phyloP scores from a whole-genome alignment of 257 asterid genomes.

The Capsicum rhomboideum region DNA sequence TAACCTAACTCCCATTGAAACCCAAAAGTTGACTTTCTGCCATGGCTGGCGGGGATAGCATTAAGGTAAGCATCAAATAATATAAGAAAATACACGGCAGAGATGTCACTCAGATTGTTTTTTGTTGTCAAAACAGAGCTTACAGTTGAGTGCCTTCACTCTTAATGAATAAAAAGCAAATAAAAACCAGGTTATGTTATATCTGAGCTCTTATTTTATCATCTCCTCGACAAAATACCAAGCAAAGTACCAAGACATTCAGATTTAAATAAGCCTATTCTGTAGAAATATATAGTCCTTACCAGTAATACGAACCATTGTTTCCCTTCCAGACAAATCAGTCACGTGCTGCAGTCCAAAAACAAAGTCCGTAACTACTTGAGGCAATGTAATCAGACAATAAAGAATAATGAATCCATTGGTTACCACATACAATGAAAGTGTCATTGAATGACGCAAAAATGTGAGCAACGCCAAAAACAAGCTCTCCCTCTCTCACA shows the following conservation, averaged over 20 bases:
- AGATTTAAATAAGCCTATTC: neutral
- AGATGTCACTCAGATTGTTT: neutral
- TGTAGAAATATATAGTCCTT: neutral
- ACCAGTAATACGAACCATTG: slow-evolving; percentile 3
- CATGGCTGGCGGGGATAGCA: neutral
- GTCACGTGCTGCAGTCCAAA: neutral
- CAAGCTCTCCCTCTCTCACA: slow-evolving; percentile 1
- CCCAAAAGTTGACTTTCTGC: neutral
- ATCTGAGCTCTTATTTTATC: neutral
- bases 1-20: neutral
- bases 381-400: neutral
- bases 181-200: neutral
- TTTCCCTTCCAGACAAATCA: slow-evolving; percentile 4
- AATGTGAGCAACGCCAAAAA: neutral
- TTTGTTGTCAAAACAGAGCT: neutral
- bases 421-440: neutral
- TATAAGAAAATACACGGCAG: neutral
- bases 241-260: neutral
- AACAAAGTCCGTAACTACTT: neutral
- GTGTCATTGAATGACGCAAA: slow-evolving; percentile 4
- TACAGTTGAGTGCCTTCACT: neutral
- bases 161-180: neutral
- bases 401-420: neutral
- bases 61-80: neutral
- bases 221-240: neutral